Base-by-base conservation (phyloP, 1,284 basidiomycete genomes). In the Puccinia hordei region DNA sequence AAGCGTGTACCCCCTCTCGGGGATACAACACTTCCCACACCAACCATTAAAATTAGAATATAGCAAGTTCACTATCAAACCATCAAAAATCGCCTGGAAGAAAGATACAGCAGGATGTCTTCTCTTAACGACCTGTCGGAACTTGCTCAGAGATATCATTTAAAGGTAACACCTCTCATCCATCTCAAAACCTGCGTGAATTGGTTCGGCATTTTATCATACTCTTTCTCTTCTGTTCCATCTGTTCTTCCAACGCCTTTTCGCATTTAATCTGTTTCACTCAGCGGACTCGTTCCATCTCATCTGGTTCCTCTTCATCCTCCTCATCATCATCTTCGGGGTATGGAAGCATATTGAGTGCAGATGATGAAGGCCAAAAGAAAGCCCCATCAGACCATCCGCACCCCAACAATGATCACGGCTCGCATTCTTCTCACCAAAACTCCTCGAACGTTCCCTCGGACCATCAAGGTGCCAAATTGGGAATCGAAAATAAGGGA, bases 341-440 rank as follows among this genome's bases (percentile, higher is more conserved):
- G n/a, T 80, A 80, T 72, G 77, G 77, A 12, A 80, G 77, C 38
- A 80, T 80, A 5, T 71, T 80, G 41, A 80, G 77, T 63, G 22
- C 30, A 30, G 53, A 55, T 41, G 68, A 80, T 35, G 41, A 68
- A 57, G 65, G 57, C 2, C 44, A 27, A 9, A 66, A 57, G 27
- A 44, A 35, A 1, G 41, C 69, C 8, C 46, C 24, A 27, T 41
- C 24, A 22, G 65, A 78, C 27, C 30, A 57, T 30, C 63, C 59
- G n/a, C n/a, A n/a, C 2, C 13, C 27, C 27, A 17, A 4, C 8
- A 51, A 65, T 61, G 0, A 38, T 27, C 61, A 30, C 46, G 24
- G 19, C 24, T 35, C 59, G n/a, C 38, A 63, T 24, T 10, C 35
- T 27, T 8, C 24, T 1, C n/a, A 46, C 5, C 51, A 49, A 51